Evolutionary conservation across 192 early-diverging fungal genomes (phyloP).

Genomic region (Umbelopsis sp.): DNA sequence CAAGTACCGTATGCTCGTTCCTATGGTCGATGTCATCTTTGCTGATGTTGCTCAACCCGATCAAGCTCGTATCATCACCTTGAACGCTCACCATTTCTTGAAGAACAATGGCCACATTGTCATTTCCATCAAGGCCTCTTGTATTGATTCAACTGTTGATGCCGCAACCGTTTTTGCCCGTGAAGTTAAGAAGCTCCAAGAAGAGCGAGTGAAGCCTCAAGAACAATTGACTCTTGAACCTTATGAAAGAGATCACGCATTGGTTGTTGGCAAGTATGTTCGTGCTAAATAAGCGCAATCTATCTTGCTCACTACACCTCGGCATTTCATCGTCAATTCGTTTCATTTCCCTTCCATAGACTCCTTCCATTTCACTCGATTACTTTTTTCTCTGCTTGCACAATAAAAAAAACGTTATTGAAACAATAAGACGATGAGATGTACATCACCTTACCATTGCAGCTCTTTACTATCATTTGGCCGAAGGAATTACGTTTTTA

Average conservation of each 20-base stretch:
- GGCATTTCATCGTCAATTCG: neutral
- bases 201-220: conserved; percentile 86
- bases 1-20: conserved; percentile 99
- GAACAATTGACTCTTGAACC: conserved; percentile 98
- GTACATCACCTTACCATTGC: no score
- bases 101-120: conserved; percentile 97
- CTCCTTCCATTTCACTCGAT: conserved; percentile 13
- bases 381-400: conserved; percentile 14
- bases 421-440: neutral
- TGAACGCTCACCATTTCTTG: conserved; percentile 98
- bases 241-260: conserved; percentile 98
- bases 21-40: conserved; percentile 97
- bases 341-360: conserved; percentile 12
- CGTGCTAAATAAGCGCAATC: conserved; percentile 50
- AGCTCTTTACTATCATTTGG: no score
- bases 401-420: conserved; percentile 9
- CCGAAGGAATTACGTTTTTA: no score
- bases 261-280: conserved; percentile 91
- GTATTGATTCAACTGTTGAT: conserved; percentile 98
- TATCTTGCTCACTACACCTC: neutral
- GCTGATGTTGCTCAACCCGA: conserved; percentile 99
- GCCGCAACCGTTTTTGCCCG: conserved; percentile 95
- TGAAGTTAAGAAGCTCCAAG: conserved; percentile 94
- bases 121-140: conserved; percentile 99
- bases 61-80: conserved; percentile 97